Evolutionary conservation across 176 grass and related monocot species (phyloP), one percentile per base, ranked within the genome.

Genomic region (Bolboschoenus planiculmis): DNA sequence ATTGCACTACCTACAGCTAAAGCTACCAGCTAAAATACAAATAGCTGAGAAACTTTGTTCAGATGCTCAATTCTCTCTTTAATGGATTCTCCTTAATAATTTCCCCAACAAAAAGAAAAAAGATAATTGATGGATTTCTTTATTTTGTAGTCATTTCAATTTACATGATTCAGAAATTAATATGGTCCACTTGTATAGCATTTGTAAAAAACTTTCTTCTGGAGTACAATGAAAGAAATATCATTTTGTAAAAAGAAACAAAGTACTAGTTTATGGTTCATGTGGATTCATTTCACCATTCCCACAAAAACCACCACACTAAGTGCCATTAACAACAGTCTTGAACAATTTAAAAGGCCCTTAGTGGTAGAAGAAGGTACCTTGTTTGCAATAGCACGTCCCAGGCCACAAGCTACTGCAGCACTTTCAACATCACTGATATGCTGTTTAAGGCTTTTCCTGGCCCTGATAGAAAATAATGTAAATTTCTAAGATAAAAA

Each of bases 361-460:
- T 65, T 35, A 65, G 14, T 65, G 30, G 61, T 34, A 34, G 30
- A 86, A 80, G n/a, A 85, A 48, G 81, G 24, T 77, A 94, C 94
- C 90, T 97, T 97, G 51, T 97, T 97, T 63, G 91, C 94, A 3
- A 97, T 90, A 50, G 94, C 87, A 86, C 90, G 88, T 7, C 92
- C 94, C 58, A 97, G 90, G 31, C 95, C 92, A 92, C 95, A 97
- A 86, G 95, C 87, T 54, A 97, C 90, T 8, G 87, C 88, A 48
- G 92, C 88, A 92, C 85, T 90, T 65, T 97, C 92, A 78, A 97
- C 85, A 81, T 97, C 95, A 43, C 88, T 78, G 56, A 97, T 81
- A 66, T 89, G 89, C 43, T 87, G 83, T 85, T 92, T 94, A 83
- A 97, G 83, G 85, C 58, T 87, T 85, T 84, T 85, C 88, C 58